Evolutionary conservation across 768 basidiomycete genomes (phyloP).

Genomic region (Suillus occidentalis): DNA sequence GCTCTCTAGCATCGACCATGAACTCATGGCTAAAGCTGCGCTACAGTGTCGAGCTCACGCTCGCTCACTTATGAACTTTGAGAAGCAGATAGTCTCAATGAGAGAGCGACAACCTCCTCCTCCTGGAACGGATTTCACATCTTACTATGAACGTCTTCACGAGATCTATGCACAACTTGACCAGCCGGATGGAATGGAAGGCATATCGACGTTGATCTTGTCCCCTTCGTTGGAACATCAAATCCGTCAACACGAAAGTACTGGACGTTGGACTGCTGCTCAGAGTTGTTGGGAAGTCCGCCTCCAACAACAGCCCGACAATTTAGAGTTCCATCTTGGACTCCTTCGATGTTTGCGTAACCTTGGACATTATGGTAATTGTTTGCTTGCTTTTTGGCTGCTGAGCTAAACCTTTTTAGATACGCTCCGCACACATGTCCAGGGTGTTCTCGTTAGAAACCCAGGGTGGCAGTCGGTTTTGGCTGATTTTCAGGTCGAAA

Average conservation of each 20-base stretch:
- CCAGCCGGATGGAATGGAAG: constrained; percentile 99
- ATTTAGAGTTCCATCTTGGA: constrained; percentile 86
- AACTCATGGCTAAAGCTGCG: constrained; percentile 90
- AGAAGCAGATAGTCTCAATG: constrained; percentile 70
- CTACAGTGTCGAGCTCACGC: constrained; percentile 94
- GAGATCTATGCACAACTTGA: constrained; percentile 95
- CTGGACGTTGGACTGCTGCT: constrained; percentile 95
- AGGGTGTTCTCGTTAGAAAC: constrained; percentile 82
- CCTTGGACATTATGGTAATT: constrained; percentile 90
- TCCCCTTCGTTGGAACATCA: constrained; percentile 92
- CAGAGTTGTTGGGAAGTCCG: constrained; percentile 99
- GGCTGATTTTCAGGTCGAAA: constrained; percentile 86
- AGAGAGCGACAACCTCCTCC: constrained; percentile 39
- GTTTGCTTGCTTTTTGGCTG: constrained; percentile 3
- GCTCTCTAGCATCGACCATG: constrained; percentile 78
- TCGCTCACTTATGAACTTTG: constrained; percentile 92
- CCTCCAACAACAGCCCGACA: constrained; percentile 87
- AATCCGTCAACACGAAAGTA: constrained; percentile 96
- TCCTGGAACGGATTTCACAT: constrained; percentile 43
- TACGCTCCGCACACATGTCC: constrained; percentile 91
- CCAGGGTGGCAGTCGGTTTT: constrained; percentile 80
- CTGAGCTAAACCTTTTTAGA: constrained; percentile 47
- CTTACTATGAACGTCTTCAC: constrained; percentile 84
- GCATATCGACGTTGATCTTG: constrained; percentile 84
- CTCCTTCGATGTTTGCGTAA: constrained; percentile 89